A percentile compares a stretch with the other conserved stretches of the same genome.
Conservation (phyloP, 2,329 filamentous ascomycete species). For the Neofusicoccum umdonicola region DNA sequence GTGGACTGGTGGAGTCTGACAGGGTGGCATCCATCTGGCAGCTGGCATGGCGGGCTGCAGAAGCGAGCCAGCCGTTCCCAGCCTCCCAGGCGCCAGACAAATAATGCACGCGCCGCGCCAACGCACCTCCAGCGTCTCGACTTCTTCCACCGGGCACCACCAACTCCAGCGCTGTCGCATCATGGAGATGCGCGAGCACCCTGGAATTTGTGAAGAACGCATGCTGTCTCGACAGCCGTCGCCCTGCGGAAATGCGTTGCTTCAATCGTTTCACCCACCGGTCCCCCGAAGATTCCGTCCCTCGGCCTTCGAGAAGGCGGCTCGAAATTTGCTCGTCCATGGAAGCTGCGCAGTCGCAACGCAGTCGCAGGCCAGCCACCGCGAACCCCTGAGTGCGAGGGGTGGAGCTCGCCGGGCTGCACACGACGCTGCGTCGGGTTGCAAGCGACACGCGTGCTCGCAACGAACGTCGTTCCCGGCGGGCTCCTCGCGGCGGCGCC, state of each 20-base stretch:
- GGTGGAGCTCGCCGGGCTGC: slow-evolving; percentile 6
- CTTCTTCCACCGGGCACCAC: background rate
- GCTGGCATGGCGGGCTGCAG: background rate
- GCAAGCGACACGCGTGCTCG: slow-evolving; percentile 11
- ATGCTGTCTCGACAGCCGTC: background rate
- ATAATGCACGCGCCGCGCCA: slow-evolving; percentile 11
- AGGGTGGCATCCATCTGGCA: background rate
- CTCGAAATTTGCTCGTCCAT: background rate
- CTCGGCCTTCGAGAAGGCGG: background rate
- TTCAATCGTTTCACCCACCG: slow-evolving; percentile 1
- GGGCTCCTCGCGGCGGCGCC: background rate
- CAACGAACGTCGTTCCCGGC: background rate
- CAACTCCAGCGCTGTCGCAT: slow-evolving; percentile 4
- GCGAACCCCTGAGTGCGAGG: slow-evolving; percentile 6
- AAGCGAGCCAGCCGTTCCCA: background rate
- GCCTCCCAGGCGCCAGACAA: background rate
- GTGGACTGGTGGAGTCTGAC: slow-evolving; percentile 7
- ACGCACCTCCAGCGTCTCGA: slow-evolving; percentile 10
- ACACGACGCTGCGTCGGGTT: slow-evolving; percentile 13
- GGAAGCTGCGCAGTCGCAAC: background rate
- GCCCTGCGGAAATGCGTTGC: slow-evolving; percentile 6
- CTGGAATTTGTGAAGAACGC: slow-evolving; percentile 9
- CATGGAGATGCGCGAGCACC: background rate
- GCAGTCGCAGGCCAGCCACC: background rate
- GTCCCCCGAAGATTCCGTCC: background rate